A percentile compares a stretch with the other conserved stretches of the same genome.
phyloP scores from a whole-genome alignment of 208 protist genomes.

The Phytomonas sp. region DNA sequence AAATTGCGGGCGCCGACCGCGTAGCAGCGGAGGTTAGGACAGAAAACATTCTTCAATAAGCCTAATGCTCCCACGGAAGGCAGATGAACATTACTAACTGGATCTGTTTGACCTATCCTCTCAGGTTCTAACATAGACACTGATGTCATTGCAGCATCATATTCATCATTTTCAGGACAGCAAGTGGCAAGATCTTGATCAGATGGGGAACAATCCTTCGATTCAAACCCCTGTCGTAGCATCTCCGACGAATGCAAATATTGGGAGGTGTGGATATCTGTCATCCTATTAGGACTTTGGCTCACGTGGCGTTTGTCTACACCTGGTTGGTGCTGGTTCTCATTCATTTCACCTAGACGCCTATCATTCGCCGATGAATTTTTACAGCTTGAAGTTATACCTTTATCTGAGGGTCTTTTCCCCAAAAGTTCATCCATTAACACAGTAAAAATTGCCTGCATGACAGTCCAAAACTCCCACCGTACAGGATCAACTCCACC shows the following conservation, averaged over 20 bases:
- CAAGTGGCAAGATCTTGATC: neutral
- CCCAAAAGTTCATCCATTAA: neutral
- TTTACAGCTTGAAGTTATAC: neutral
- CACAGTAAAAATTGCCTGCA: neutral
- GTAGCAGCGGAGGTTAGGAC: neutral
- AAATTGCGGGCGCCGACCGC: neutral
- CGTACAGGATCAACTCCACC: neutral
- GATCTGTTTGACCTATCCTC: neutral
- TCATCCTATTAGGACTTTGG: neutral
- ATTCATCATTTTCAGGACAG: neutral
- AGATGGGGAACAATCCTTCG: neutral
- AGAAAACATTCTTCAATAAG: slow-evolving; percentile 1
- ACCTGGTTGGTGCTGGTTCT: neutral
- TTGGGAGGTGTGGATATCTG: neutral
- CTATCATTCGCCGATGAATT: neutral
- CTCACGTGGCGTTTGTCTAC: neutral
- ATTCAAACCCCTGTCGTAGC: neutral
- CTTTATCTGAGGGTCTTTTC: neutral
- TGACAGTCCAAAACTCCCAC: neutral
- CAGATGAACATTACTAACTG: neutral
- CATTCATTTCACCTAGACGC: neutral
- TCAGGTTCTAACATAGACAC: neutral
- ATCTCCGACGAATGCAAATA: neutral
- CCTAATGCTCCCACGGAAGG: neutral
- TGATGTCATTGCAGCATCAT: neutral